Evolutionary conservation across 371 early-diverging fungal genomes (phyloP), one percentile per base, ranked within the genome.

Genomic region (Entomophthora muscae): DNA sequence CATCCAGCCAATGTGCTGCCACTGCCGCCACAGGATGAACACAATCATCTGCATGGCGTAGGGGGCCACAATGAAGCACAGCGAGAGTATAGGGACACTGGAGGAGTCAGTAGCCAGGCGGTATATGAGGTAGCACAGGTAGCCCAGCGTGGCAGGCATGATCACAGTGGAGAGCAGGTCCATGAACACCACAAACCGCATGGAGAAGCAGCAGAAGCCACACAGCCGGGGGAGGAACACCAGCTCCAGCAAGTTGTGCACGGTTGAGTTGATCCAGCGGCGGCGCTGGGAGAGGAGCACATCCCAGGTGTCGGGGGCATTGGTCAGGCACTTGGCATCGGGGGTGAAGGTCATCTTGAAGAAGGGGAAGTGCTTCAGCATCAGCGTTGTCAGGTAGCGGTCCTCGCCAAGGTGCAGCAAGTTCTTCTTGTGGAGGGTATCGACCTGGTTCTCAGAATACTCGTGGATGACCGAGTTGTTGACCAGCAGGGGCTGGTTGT

Each of bases 261-360:
- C 86, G 0, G 98, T 98, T 3, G 94, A 93, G 75, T 98, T 98
- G 68, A 98, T 98, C 98, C 98, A 98, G 66, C 98, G 80, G 68
- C 98, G 85, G 65, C 98, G 84, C 73, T 98, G 98, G 5, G 98
- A 98, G 23, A 98, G 69, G 57, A 99, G 77, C 1, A 98, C 89
- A 31, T 77, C 74, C 84, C 95, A 98, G 65, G 78, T 76, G 65
- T 96, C 96, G 1, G 99, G 99, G 0, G 93, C 99, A 63, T 82
- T 84, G 26, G 99, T n/a, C n/a, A n/a, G n/a, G n/a, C n/a, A n/a
- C n/a, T n/a, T n/a, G n/a, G n/a, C n/a, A n/a, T n/a, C n/a, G n/a
- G n/a, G n/a, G n/a, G n/a, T n/a, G n/a, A n/a, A n/a, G n/a, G n/a
- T n/a, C n/a, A n/a, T n/a, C n/a, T n/a, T n/a, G n/a, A n/a, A n/a